Conservation (phyloP, 1,284 basidiomycete species). For the Malassezia sympodialis region DNA sequence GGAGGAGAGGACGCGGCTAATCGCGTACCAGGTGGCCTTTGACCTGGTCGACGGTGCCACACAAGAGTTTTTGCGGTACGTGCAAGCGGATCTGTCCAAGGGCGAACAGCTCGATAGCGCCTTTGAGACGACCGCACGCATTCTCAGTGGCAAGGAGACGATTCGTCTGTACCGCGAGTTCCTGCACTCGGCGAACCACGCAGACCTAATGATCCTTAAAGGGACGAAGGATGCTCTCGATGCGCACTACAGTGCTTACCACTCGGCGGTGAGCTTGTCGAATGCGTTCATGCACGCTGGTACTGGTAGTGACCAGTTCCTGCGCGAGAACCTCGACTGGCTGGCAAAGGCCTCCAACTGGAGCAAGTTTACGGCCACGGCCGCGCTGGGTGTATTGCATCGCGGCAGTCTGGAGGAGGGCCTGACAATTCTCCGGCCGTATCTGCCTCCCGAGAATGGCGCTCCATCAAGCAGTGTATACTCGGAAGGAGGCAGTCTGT, state of each 20-base stretch:
- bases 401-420: constrained; percentile 46
- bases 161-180: constrained; percentile 47
- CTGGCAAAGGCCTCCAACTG: constrained; percentile 48
- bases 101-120: constrained; percentile 26
- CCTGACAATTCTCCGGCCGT: constrained; percentile 41
- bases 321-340: constrained; percentile 48
- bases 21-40: constrained; percentile 46
- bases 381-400: constrained; percentile 46
- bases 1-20: constrained; percentile 32
- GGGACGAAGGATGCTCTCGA: constrained; percentile 44
- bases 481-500: constrained; percentile 45
- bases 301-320: constrained; percentile 46
- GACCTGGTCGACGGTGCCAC: constrained; percentile 48
- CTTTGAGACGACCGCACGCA: constrained; percentile 15
- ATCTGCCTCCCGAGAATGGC: constrained; percentile 41
- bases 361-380: constrained; percentile 48
- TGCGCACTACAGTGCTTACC: constrained; percentile 46
- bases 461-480: constrained; percentile 37
- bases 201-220: constrained; percentile 45
- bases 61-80: constrained; percentile 45
- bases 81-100: constrained; percentile 29
- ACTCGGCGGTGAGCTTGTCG: constrained; percentile 45
- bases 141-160: constrained; percentile 43
- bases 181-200: constrained; percentile 41
- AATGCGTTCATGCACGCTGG: constrained; percentile 48